Evolutionary conservation across 1,284 basidiomycete genomes (phyloP).

Genomic region (Irpex lacteus): DNA sequence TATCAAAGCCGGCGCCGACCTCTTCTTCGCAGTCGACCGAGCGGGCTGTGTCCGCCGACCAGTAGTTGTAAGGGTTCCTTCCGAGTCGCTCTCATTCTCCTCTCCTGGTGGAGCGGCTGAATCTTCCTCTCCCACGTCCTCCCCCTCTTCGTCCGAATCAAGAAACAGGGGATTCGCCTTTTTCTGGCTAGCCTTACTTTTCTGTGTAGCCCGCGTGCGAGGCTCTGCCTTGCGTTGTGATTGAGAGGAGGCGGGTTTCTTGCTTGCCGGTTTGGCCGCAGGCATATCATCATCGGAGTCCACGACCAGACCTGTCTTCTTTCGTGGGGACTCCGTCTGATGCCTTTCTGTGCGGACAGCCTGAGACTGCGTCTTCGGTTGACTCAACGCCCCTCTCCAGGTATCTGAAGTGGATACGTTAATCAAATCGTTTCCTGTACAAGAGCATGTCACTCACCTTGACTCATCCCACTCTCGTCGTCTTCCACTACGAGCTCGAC

Average conservation of each 20-base stretch:
- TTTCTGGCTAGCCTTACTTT: not conserved
- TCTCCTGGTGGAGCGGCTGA: not conserved
- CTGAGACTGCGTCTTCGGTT: slow-evolving; percentile 10
- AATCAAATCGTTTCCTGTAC: not conserved
- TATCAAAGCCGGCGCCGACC: slow-evolving; percentile 37
- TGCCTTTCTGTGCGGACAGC: slow-evolving; percentile 13
- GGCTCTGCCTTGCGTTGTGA: not conserved
- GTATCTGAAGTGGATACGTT: slow-evolving; percentile 11
- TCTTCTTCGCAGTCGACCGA: slow-evolving; percentile 21
- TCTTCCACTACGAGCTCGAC: slow-evolving; percentile 54
- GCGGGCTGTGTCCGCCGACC: not conserved
- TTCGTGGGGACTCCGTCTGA: slow-evolving; percentile 26
- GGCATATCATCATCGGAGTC: slow-evolving; percentile 7
- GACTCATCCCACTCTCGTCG: slow-evolving; percentile 55
- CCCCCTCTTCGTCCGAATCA: slow-evolving; percentile 19
- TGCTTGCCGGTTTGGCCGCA: slow-evolving; percentile 6
- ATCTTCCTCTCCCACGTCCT: not conserved
- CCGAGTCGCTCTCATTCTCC: not conserved
- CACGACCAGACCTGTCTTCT: not conserved
- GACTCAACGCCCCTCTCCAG: slow-evolving; percentile 22
- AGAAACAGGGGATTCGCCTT: slow-evolving; percentile 26
- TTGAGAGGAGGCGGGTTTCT: not conserved
- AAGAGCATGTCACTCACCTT: slow-evolving; percentile 20
- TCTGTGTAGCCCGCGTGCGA: not conserved
- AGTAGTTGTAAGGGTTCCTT: not conserved